Evolutionary conservation across 441 rosid species (phyloP).

Genomic region (Biscutella laevigata): DNA sequence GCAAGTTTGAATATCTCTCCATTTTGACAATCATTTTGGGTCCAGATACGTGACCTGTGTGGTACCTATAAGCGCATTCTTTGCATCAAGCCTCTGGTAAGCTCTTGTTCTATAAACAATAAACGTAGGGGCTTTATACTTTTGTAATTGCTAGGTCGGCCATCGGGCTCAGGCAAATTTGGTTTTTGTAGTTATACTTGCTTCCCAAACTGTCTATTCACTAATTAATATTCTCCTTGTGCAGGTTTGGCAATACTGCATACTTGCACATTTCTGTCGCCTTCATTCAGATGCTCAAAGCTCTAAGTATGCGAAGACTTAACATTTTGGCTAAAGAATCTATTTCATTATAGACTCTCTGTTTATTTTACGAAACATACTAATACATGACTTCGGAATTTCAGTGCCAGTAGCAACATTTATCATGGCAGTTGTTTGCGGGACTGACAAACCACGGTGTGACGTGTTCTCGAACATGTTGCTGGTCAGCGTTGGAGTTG

Average conservation of each 20-base stretch:
- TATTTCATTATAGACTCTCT: background rate
- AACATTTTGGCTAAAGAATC: background rate
- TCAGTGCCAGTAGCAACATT: slow-evolving; percentile 99
- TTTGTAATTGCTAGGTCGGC: background rate
- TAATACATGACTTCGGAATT: slow-evolving; percentile 29
- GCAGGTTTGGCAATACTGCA: slow-evolving; percentile 98
- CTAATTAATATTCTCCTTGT: slow-evolving; percentile 1
- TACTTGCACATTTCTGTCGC: slow-evolving; percentile 93
- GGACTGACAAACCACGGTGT: slow-evolving; percentile 92
- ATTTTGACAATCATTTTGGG: slow-evolving; percentile 12
- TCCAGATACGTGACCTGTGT: slow-evolving; percentile 96
- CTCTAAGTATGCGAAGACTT: slow-evolving; percentile 63
- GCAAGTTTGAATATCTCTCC: background rate
- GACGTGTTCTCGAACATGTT: slow-evolving; percentile 96
- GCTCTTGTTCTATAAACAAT: slow-evolving; percentile 12
- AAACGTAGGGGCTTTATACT: background rate
- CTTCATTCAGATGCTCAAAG: slow-evolving; percentile 99
- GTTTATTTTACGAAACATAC: slow-evolving; percentile 16
- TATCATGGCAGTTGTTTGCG: slow-evolving; percentile 86
- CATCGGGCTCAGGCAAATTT: background rate
- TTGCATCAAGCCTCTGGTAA: slow-evolving; percentile 99
- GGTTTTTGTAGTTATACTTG: background rate
- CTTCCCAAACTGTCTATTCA: background rate
- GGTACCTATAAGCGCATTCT: slow-evolving; percentile 96
- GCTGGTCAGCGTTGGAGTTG: slow-evolving; percentile 99